These are phyloP conservation scores for Diaporthe sp. DNA, from an alignment of 2,329 filamentous ascomycete species.

Conservation along the genomic window DNA sequence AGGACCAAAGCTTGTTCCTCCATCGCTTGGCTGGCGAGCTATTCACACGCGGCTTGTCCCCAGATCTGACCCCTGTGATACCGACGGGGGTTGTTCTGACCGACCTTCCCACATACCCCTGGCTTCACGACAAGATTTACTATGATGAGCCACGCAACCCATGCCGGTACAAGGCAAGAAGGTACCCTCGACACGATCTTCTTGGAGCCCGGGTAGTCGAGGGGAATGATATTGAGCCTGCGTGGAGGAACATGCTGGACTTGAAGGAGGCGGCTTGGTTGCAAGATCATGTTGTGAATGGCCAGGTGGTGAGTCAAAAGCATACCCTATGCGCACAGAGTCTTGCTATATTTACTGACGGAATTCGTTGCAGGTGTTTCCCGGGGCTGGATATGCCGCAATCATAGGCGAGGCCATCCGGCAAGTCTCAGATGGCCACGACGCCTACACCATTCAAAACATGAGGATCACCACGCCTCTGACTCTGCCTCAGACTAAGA, in stretches of 20 bases:
- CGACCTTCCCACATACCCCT: background rate
- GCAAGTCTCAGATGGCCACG: too few relatives aligned
- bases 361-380: too few relatives aligned
- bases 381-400: too few relatives aligned
- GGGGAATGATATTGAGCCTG: background rate
- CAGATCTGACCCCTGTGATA: background rate
- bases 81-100: background rate
- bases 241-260: background rate
- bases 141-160: background rate
- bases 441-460: too few relatives aligned
- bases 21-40: too few relatives aligned
- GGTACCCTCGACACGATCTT: background rate
- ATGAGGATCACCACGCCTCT: too few relatives aligned
- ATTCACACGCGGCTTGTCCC: too few relatives aligned
- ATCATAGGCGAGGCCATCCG: too few relatives aligned
- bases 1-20: too few relatives aligned
- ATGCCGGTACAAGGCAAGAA: background rate
- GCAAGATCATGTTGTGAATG: background rate
- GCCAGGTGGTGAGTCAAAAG: background rate
- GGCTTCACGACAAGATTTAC: background rate
- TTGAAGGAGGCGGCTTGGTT: background rate
- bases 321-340: too few relatives aligned
- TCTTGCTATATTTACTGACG: too few relatives aligned
- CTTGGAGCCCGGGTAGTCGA: background rate
- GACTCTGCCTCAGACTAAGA: too few relatives aligned